phyloP scores from a whole-genome alignment of 2,329 filamentous ascomycete genomes.

The Ophiocordyceps camponoti-saundersi region DNA sequence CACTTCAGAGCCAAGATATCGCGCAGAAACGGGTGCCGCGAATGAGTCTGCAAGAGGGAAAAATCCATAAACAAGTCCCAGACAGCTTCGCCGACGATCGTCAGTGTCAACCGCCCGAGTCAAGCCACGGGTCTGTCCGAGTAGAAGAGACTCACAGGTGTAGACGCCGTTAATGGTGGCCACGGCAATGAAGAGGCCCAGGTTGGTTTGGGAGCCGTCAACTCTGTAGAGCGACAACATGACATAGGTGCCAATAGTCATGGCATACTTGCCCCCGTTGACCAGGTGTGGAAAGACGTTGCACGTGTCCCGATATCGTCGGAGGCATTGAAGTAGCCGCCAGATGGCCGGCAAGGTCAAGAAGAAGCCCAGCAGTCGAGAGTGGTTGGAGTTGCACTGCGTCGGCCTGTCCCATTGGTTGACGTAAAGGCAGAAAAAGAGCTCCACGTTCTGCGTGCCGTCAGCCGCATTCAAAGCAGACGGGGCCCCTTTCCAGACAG shows the following conservation, averaged over 20 bases:
- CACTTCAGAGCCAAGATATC: constrained; percentile 65
- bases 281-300: constrained; percentile 85
- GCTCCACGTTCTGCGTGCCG: constrained; percentile 55
- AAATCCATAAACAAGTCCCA: constrained; percentile 98
- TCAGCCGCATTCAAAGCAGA: background rate
- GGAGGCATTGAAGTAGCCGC: constrained; percentile 79
- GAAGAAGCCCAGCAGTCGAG: constrained; percentile 73
- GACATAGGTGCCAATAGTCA: constrained; percentile 66
- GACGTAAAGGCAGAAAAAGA: constrained; percentile 93
- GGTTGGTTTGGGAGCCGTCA: constrained; percentile 31
- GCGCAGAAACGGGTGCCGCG: constrained; percentile 51
- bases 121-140: background rate
- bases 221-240: constrained; percentile 75
- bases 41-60: constrained; percentile 66
- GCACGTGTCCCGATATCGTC: constrained; percentile 72
- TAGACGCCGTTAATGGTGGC: constrained; percentile 74
- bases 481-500: background rate
- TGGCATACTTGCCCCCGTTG: constrained; percentile 82
- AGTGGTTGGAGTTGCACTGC: constrained; percentile 75
- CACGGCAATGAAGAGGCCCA: constrained; percentile 64
- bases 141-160: constrained; percentile 38
- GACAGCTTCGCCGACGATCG: constrained; percentile 30
- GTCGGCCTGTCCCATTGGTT: constrained; percentile 53
- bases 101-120: background rate
- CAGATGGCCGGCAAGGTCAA: constrained; percentile 69